These are phyloP conservation scores for Alliaria petiolata DNA, from an alignment of 345 rosid genomes.

Conservation along the genomic window DNA sequence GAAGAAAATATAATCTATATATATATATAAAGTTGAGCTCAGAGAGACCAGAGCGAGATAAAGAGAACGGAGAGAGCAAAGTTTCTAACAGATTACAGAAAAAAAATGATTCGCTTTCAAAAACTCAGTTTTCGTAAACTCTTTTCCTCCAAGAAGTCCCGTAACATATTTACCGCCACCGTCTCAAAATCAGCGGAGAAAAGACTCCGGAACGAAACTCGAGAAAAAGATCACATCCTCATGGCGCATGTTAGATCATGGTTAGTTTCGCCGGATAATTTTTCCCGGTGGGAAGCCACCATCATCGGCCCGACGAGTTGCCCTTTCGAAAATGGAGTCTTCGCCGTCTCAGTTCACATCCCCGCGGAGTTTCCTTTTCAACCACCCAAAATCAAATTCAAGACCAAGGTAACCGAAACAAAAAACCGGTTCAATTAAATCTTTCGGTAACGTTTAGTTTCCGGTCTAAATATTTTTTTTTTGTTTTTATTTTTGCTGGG, in stretches of 20 bases:
- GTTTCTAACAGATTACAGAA: neutral
- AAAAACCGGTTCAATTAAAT: constrained; percentile 1
- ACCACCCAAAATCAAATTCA: constrained; percentile 20
- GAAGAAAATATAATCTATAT: neutral
- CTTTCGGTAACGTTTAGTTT: neutral
- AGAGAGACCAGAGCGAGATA: neutral
- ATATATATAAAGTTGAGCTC: too few relatives aligned
- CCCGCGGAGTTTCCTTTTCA: neutral
- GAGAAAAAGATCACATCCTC: neutral
- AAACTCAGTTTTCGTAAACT: neutral
- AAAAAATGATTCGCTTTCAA: neutral
- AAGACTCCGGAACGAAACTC: neutral
- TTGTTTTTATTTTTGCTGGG: neutral
- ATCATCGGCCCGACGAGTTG: constrained; percentile 1
- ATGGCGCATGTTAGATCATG: neutral
- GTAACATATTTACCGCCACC: neutral
- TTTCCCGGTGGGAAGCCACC: constrained; percentile 17
- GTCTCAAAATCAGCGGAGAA: neutral
- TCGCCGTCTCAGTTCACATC: neutral
- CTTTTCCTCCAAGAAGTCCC: neutral
- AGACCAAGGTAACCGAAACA: constrained; percentile 21
- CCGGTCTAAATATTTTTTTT: neutral
- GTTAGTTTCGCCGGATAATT: constrained; percentile 7
- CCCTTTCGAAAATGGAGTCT: constrained; percentile 14
- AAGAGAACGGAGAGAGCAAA: neutral